Evolutionary conservation across 2,329 filamentous ascomycete genomes (phyloP), one percentile per base, ranked within the genome.

Genomic region (Alternaria sp.): DNA sequence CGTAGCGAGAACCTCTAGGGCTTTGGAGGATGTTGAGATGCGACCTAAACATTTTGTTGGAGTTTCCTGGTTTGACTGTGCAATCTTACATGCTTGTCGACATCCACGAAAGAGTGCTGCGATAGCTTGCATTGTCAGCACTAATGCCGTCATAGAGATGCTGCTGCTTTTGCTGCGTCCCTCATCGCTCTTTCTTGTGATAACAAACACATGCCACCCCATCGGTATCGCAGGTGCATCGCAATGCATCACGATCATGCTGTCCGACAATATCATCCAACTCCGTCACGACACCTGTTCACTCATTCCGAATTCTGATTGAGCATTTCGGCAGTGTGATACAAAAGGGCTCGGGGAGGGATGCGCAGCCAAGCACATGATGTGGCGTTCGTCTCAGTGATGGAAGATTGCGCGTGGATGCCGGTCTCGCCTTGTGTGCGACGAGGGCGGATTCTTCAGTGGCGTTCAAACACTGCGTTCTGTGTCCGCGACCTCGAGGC

Each of bases 391-490:
- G 18, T 49, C 11, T 18, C 18, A 16, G 16, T n/a, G 18, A 16
- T 20, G 46, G 51, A 22, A 14, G 6, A 28, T 30, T 26, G 28
- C 30, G 32, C 39, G 30, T 53, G 12, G 30, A 47, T 30, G 18
- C 41, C 7, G 39, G 32, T 60, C 47, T 51, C 30, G 57, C 38
- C 14, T 46, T 51, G 32, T 22, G 28, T 48, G 18, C 41, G 39
- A 44, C 32, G 8, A 30, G 20, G 14, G 30, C 38, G 22, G 16
- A 16, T 18, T 22, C 43, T 54, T 20, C n/a, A 42, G 43, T 18
- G 52, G 41, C 41, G 32, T 51, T 22, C 32, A 34, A 44, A 46
- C 18, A 51, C 52, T 3, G 26, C 36, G 16, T 8, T 41, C 28
- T 5, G 24, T 44, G 28, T 49, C 7, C 12, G 43, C 22, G 38